These are phyloP conservation scores for Ceratopteris richardii DNA, from an alignment of 75 land plant species.

Conservation along the genomic window DNA sequence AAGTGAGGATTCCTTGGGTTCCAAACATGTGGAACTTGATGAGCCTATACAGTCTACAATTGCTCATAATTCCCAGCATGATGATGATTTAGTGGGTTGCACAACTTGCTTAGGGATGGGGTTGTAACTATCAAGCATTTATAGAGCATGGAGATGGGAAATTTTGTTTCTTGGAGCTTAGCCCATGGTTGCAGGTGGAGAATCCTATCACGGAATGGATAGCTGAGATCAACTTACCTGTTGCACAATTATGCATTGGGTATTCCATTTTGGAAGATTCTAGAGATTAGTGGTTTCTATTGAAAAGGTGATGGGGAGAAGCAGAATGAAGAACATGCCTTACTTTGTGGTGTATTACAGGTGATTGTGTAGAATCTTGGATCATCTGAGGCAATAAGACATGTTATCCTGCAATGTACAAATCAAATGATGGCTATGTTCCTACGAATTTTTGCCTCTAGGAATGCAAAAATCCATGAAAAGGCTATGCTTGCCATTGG, in stretches of 20 bases:
- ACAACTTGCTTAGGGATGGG: conserved; percentile 89
- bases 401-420: too few species aligned
- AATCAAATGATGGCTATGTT: too few species aligned
- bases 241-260: conserved; percentile 97
- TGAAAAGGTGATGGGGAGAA: conserved; percentile 73
- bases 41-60: conserved; percentile 96
- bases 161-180: conserved; percentile 86
- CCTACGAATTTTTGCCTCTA: too few species aligned
- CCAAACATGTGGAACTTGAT: conserved; percentile 67
- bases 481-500: too few species aligned
- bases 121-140: conserved; percentile 98
- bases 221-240: conserved; percentile 92
- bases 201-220: conserved; percentile 99
- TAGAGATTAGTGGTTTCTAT: conserved; percentile 89
- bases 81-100: too few species aligned
- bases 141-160: conserved; percentile 99
- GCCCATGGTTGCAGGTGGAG: conserved; percentile 97
- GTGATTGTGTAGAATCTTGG: too few species aligned
- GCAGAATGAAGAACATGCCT: too few species aligned
- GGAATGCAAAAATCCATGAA: too few species aligned
- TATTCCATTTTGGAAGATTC: conserved; percentile 97
- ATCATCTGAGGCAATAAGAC: too few species aligned
- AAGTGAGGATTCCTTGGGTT: not conserved
- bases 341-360: too few species aligned
- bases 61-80: conserved; percentile 49